Evolutionary conservation across 2,329 filamentous ascomycete genomes (phyloP).

Genomic region (Byssoonygena ceratinophila): DNA sequence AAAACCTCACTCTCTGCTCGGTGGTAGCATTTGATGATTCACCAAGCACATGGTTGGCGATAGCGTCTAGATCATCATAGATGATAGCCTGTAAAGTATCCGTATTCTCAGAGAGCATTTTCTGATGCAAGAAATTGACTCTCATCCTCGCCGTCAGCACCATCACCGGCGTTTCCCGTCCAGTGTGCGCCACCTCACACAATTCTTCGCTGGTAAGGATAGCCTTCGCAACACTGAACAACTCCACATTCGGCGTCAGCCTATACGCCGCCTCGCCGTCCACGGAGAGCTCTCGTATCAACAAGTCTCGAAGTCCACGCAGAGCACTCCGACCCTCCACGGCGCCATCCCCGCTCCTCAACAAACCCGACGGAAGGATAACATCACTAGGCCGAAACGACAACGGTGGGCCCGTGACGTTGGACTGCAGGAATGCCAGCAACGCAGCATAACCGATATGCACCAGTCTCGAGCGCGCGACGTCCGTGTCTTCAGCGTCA

Average conservation of each 20-base stretch:
- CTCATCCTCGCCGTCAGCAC: slow-evolving; percentile 56
- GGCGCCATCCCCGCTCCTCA: slow-evolving; percentile 30
- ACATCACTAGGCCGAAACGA: slow-evolving; percentile 43
- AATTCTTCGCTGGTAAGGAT: slow-evolving; percentile 43
- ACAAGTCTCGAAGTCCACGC: slow-evolving; percentile 43
- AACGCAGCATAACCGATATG: slow-evolving; percentile 58
- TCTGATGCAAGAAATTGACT: slow-evolving; percentile 62
- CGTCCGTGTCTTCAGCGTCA: slow-evolving; percentile 12
- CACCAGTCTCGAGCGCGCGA: slow-evolving; percentile 33
- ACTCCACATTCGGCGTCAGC: slow-evolving; percentile 70
- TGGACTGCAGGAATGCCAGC: slow-evolving; percentile 72
- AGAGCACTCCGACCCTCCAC: slow-evolving; percentile 22
- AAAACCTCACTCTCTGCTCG: slow-evolving; percentile 44
- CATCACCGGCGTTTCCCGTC: slow-evolving; percentile 30
- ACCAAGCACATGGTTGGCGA: background rate
- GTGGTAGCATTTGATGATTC: slow-evolving; percentile 19
- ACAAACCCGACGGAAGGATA: slow-evolving; percentile 38
- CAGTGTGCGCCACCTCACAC: background rate
- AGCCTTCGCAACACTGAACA: slow-evolving; percentile 65
- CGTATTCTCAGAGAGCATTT: slow-evolving; percentile 53
- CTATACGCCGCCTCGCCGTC: slow-evolving; percentile 83
- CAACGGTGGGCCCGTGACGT: slow-evolving; percentile 79
- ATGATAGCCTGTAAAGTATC: slow-evolving; percentile 39
- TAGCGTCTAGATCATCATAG: slow-evolving; percentile 20
- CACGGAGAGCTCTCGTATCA: slow-evolving; percentile 59